Conservation (phyloP, 2,329 filamentous ascomycete species). For the Gnomoniopsis smithogilvyi region DNA sequence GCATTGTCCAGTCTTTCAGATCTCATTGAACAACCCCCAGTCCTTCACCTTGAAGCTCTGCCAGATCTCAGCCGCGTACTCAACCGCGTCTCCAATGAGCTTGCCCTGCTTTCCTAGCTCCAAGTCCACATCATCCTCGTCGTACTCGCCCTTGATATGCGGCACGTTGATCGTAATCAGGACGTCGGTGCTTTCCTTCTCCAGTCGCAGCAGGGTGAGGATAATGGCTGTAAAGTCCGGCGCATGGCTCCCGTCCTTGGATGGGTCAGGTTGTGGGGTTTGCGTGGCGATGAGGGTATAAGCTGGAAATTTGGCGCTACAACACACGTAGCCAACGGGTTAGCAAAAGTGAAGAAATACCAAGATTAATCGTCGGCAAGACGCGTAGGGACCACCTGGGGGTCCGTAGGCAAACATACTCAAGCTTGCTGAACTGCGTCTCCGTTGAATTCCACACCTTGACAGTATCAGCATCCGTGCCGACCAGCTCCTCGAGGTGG, state of each 20-base stretch:
- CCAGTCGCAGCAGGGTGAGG: constrained; percentile 73
- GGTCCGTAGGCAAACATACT: constrained; percentile 34
- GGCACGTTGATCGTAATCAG: constrained; percentile 87
- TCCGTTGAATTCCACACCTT: constrained; percentile 65
- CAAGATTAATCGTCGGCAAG: background rate
- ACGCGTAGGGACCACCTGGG: background rate
- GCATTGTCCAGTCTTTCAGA: constrained; percentile 23
- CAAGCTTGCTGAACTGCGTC: constrained; percentile 54
- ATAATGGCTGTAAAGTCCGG: constrained; percentile 72
- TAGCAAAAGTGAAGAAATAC: background rate
- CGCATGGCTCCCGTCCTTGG: constrained; percentile 33
- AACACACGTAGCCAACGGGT: background rate
- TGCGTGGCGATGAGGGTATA: constrained; percentile 70
- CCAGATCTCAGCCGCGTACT: constrained; percentile 66
- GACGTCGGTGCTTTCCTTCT: constrained; percentile 73
- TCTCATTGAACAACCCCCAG: constrained; percentile 67
- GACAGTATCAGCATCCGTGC: constrained; percentile 59
- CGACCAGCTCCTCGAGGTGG: constrained; percentile 68
- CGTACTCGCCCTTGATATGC: constrained; percentile 71
- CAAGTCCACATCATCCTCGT: constrained; percentile 68
- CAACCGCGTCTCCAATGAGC: constrained; percentile 65
- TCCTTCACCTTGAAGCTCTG: constrained; percentile 75
- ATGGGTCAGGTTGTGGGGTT: constrained; percentile 36
- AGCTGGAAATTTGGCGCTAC: constrained; percentile 52
- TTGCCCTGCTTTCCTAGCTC: constrained; percentile 63